Evolutionary conservation across 441 rosid species (phyloP).

Genomic region (Bruguiera hainesii): DNA sequence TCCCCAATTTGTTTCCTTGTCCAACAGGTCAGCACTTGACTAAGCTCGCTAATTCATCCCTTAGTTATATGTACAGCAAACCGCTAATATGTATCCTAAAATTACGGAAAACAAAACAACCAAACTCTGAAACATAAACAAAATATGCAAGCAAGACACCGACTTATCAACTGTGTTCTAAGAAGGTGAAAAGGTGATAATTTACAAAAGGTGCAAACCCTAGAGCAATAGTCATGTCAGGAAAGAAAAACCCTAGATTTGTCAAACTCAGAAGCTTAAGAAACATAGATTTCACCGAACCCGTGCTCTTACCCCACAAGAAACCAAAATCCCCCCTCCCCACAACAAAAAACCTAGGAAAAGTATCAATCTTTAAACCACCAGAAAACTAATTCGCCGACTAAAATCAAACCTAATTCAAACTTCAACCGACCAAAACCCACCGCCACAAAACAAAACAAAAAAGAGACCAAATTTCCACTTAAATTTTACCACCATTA

Average conservation of each 20-base stretch:
- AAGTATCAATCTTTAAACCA: background rate
- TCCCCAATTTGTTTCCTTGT: background rate
- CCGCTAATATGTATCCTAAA: background rate
- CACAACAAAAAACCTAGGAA: background rate
- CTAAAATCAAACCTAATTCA: background rate
- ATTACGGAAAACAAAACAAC: background rate
- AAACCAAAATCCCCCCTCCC: constrained; percentile 7
- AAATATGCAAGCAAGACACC: background rate
- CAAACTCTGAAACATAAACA: background rate
- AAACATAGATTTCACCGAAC: background rate
- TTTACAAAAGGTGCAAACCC: background rate
- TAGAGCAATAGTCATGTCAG: background rate
- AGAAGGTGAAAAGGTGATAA: too few relatives aligned
- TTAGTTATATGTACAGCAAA: background rate
- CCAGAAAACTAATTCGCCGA: background rate
- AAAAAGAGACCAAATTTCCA: constrained; percentile 4
- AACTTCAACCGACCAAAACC: constrained; percentile 15
- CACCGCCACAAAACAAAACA: background rate
- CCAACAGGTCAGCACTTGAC: background rate
- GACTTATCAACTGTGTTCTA: too few relatives aligned
- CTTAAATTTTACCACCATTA: constrained; percentile 2
- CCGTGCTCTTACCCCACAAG: background rate
- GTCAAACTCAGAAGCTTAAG: background rate
- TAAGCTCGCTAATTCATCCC: background rate
- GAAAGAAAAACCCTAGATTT: constrained; percentile 29